These are phyloP conservation scores for Asterochloris erici DNA, from an alignment of 139 green algal genomes.

Conservation along the genomic window DNA sequence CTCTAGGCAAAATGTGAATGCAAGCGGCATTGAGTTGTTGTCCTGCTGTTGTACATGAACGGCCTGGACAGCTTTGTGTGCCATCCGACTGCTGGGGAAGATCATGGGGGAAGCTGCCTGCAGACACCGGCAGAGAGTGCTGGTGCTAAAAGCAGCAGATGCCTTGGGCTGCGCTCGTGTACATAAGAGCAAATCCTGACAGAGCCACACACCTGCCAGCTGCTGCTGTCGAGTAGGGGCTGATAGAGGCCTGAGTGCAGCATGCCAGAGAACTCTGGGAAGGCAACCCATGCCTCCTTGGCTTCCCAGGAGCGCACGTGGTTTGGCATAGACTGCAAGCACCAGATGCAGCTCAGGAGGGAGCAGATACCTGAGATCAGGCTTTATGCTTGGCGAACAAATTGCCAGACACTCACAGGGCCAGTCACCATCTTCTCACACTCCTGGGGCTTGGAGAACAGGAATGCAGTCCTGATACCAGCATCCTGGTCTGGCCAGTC, in stretches of 20 bases:
- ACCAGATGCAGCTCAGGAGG: neutral
- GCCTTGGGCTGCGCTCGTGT: neutral
- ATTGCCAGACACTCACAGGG: neutral
- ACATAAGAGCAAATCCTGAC: neutral
- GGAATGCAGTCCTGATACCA: constrained; percentile 42
- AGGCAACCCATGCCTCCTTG: constrained; percentile 44
- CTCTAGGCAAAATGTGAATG: constrained; percentile 62
- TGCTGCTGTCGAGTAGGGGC: constrained; percentile 48
- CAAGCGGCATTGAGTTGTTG: constrained; percentile 25
- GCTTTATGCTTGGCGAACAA: neutral
- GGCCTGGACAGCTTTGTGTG: constrained; percentile 46
- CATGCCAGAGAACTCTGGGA: constrained; percentile 38
- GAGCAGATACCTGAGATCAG: neutral
- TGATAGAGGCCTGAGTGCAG: constrained; percentile 44
- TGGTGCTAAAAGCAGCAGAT: neutral
- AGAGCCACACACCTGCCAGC: constrained; percentile 33
- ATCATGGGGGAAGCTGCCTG: constrained; percentile 29
- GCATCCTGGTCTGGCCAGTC: constrained; percentile 62
- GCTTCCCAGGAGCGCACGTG: constrained; percentile 43
- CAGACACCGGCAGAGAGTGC: neutral
- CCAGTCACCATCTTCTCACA: constrained; percentile 18
- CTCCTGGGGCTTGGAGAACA: constrained; percentile 39
- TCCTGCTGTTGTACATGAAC: constrained; percentile 28
- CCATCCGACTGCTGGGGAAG: constrained; percentile 42
- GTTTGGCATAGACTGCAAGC: constrained; percentile 13